Percentiles rank a stretch among this genome's conserved stretches.
Conservation (phyloP, 2,329 filamentous ascomycete species). For the Colletotrichum graminicola region DNA sequence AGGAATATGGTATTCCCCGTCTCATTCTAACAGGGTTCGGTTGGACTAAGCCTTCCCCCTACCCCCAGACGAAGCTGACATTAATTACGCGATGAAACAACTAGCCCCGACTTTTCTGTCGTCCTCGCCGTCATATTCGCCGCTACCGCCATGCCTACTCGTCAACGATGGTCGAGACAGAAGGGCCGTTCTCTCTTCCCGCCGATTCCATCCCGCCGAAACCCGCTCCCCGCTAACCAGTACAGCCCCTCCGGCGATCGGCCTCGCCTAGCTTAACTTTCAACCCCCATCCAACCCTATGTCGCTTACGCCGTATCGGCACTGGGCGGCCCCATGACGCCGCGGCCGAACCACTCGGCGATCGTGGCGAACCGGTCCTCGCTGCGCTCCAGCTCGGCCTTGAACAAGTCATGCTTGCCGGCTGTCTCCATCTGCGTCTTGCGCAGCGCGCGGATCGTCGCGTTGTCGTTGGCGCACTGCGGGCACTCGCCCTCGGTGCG, state of each 20-base stretch:
- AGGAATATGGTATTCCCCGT: neutral
- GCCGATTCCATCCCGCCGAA: neutral
- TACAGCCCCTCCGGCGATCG: neutral
- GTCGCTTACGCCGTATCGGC: constrained; percentile 45
- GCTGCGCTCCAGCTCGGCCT: constrained; percentile 80
- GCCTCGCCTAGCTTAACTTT: neutral
- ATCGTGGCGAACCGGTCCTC: constrained; percentile 90
- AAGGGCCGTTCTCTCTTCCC: neutral
- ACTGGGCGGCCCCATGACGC: constrained; percentile 78
- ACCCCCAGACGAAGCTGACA: neutral
- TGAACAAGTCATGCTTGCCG: constrained; percentile 89
- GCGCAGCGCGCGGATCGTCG: constrained; percentile 88
- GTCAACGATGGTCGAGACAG: neutral
- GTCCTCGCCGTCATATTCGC: constrained; percentile 5
- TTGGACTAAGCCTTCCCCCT: neutral
- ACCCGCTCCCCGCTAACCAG: neutral
- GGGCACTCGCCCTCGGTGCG: constrained; percentile 78
- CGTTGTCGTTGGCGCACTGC: constrained; percentile 84
- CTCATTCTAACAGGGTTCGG: neutral
- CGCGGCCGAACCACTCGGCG: constrained; percentile 93
- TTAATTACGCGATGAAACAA: constrained; percentile 20
- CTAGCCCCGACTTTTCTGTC: neutral
- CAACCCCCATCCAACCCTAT: neutral
- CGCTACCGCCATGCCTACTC: neutral
- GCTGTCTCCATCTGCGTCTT: constrained; percentile 88